phyloP scores from a whole-genome alignment of 31 red algal species.

The Odonthalia washingtoniensis region DNA sequence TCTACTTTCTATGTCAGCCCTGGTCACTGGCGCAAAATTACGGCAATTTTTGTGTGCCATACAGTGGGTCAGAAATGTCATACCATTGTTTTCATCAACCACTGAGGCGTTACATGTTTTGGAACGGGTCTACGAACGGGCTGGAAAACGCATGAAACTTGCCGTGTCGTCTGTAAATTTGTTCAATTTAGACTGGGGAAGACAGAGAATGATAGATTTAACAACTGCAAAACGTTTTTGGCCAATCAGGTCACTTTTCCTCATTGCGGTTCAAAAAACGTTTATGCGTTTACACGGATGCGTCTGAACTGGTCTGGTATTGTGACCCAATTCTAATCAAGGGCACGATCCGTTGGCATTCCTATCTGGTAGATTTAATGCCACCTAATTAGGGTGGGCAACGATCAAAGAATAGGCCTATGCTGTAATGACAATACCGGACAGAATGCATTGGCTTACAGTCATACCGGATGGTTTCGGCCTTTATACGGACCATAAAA shows the following conservation, averaged over 20 bases:
- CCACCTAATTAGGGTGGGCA: neutral
- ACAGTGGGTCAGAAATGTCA: too few species aligned
- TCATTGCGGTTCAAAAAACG: neutral
- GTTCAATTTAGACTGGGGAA: neutral
- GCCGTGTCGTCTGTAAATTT: neutral
- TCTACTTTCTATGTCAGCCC: neutral
- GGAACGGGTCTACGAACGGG: too few species aligned
- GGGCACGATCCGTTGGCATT: slow-evolving; percentile 1
- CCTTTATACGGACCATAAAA: slow-evolving; percentile 28
- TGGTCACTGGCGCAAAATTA: neutral
- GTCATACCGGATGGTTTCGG: slow-evolving; percentile 2
- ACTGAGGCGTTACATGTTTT: too few species aligned
- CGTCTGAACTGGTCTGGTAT: slow-evolving; percentile 8
- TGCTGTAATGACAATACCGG: neutral
- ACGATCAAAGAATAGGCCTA: slow-evolving; percentile 7
- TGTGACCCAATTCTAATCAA: slow-evolving; percentile 1
- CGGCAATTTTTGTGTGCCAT: too few species aligned
- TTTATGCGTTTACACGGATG: slow-evolving; percentile 31
- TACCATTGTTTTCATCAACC: too few species aligned
- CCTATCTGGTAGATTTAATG: slow-evolving; percentile 13
- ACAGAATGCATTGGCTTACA: neutral
- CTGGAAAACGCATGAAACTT: neutral
- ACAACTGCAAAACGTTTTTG: slow-evolving; percentile 3
- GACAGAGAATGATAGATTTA: neutral
- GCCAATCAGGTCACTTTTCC: neutral